Evolutionary conservation across 2,329 filamentous ascomycete genomes (phyloP).

Genomic region (Emmonsiellopsis sp.): DNA sequence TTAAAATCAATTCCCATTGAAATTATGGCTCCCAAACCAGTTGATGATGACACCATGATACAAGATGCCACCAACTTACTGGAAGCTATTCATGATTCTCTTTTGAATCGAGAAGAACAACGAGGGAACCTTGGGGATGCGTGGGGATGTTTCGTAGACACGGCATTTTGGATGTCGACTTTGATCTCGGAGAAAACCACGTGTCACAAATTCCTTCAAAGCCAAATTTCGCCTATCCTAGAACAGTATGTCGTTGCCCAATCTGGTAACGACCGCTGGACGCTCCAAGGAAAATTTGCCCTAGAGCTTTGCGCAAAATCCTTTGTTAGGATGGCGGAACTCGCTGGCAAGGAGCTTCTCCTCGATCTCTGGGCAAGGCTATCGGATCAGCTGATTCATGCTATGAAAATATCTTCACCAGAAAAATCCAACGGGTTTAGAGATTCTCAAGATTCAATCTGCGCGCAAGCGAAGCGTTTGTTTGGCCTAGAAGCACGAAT

Average conservation of each 20-base stretch:
- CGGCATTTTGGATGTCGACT: conserved; percentile 46
- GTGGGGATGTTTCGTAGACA: conserved; percentile 66
- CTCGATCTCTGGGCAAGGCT: conserved; percentile 53
- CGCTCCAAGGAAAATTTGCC: conserved; percentile 34
- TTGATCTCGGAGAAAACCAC: conserved; percentile 40
- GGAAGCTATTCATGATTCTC: conserved; percentile 58
- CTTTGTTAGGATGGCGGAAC: conserved; percentile 26
- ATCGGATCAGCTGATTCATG: conserved; percentile 52
- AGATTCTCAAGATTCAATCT: conserved; percentile 60
- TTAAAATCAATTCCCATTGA: conserved; percentile 47
- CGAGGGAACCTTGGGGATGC: conserved; percentile 57
- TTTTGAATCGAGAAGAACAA: conserved; percentile 65
- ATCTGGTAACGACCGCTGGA: conserved; percentile 40
- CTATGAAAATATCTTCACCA: conserved; percentile 65
- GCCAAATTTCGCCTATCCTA: conserved; percentile 44
- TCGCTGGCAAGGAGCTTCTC: conserved; percentile 40
- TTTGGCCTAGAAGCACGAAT: conserved; percentile 46
- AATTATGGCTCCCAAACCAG: conserved; percentile 26
- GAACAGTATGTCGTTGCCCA: conserved; percentile 43
- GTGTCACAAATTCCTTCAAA: conserved; percentile 34
- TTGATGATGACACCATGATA: conserved; percentile 18
- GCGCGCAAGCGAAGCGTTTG: conserved; percentile 58
- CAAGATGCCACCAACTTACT: conserved; percentile 54
- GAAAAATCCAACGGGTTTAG: conserved; percentile 71
- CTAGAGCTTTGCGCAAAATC: conserved; percentile 31